Conservation (phyloP, 768 basidiomycete genomes). For the Xerocomellus chrysenteron region DNA sequence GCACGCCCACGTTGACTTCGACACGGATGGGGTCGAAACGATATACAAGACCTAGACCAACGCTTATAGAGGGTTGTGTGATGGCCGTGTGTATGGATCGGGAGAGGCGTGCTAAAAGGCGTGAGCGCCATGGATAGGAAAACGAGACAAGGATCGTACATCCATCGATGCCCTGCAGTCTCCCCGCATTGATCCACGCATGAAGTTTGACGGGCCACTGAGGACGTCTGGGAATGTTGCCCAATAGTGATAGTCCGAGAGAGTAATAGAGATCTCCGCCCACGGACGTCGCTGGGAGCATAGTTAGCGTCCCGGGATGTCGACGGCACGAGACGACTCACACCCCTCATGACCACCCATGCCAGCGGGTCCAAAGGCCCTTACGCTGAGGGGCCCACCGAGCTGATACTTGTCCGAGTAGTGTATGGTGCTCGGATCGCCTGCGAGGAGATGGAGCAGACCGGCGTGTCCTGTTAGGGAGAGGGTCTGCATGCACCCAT, state of each 20-base stretch:
- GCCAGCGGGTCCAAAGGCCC: constrained; percentile 72
- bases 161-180: constrained; percentile 59
- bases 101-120: constrained; percentile 1
- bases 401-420: constrained; percentile 90
- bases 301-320: background rate
- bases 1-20: constrained; percentile 86
- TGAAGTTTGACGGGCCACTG: constrained; percentile 89
- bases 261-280: constrained; percentile 86
- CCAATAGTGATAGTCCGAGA: constrained; percentile 70
- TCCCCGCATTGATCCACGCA: constrained; percentile 77
- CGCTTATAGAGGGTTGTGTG: constrained; percentile 62
- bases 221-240: constrained; percentile 66
- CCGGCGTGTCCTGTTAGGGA: constrained; percentile 76
- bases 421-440: constrained; percentile 39
- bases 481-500: constrained; percentile 51
- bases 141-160: constrained; percentile 38
- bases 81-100: constrained; percentile 17
- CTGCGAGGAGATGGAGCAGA: constrained; percentile 60
- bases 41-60: constrained; percentile 81
- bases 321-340: constrained; percentile 34
- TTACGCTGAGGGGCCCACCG: constrained; percentile 84
- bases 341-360: constrained; percentile 78
- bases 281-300: constrained; percentile 67
- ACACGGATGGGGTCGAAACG: constrained; percentile 80
- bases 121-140: background rate